phyloP scores from a whole-genome alignment of 2,329 filamentous ascomycete genomes.

The Orbilia quercus region DNA sequence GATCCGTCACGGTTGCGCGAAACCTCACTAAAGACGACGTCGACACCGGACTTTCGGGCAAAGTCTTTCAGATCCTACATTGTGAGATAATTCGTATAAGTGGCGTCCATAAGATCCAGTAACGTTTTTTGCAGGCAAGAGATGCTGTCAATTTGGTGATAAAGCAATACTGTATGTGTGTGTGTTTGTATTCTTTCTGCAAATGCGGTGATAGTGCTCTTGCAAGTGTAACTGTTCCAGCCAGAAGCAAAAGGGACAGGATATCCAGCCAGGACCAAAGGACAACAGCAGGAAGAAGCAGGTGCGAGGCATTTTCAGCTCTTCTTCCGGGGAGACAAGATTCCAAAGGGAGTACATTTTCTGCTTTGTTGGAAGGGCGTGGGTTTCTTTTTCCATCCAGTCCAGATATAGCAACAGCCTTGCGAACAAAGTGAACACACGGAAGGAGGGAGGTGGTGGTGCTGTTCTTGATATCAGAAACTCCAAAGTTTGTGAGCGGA shows the following conservation, averaged over 20 bases:
- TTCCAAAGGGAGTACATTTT: constrained; percentile 45
- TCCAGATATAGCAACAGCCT: constrained; percentile 48
- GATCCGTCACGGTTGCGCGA: constrained; percentile 89
- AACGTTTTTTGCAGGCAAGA: constrained; percentile 59
- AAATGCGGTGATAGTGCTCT: constrained; percentile 11
- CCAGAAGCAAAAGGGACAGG: constrained; percentile 40
- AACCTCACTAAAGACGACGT: constrained; percentile 98
- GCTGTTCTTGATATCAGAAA: constrained; percentile 45
- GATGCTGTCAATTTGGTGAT: constrained; percentile 34
- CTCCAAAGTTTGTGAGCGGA: constrained; percentile 35
- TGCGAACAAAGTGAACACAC: constrained; percentile 20
- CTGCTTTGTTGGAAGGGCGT: constrained; percentile 52
- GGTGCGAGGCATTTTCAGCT: constrained; percentile 42
- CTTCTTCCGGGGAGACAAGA: constrained; percentile 51
- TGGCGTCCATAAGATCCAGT: constrained; percentile 60
- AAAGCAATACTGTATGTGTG: no score
- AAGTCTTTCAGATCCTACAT: constrained; percentile 99
- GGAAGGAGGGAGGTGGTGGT: constrained; percentile 1
- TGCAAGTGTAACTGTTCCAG: constrained; percentile 43
- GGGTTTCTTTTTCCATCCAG: constrained; percentile 40
- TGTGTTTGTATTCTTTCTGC: constrained; percentile 14
- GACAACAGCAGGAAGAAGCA: constrained; percentile 48
- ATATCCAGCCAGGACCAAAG: constrained; percentile 56
- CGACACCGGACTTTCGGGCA: constrained; percentile 92
- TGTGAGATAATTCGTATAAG: constrained; percentile 61